Percentiles rank a stretch among this genome's conserved stretches.
These are phyloP conservation scores for Clonostachys sp. DNA, from an alignment of 2,329 filamentous ascomycete species.

Conservation along the genomic window DNA sequence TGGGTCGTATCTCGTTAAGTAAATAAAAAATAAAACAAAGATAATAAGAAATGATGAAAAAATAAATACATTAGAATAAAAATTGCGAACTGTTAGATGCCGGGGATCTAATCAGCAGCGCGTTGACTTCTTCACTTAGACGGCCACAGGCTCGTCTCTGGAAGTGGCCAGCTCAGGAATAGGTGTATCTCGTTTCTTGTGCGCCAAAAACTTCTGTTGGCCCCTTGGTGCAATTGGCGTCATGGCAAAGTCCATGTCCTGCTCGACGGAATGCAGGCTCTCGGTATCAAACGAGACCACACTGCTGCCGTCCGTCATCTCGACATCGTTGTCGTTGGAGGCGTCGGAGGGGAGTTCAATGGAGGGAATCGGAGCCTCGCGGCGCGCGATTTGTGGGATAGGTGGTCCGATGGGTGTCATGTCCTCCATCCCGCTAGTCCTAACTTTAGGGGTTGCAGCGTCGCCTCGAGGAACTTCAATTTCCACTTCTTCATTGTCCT, in stretches of 20 bases:
- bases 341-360: slow-evolving; percentile 27
- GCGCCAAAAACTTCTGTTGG: neutral
- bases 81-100: neutral
- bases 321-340: slow-evolving; percentile 28
- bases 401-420: slow-evolving; percentile 8
- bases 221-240: slow-evolving; percentile 27
- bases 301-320: slow-evolving; percentile 44
- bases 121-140: neutral
- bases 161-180: slow-evolving; percentile 11
- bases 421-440: slow-evolving; percentile 6
- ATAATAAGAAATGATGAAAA: neutral
- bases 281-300: slow-evolving; percentile 22
- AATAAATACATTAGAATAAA: neutral
- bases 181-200: slow-evolving; percentile 10
- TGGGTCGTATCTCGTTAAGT: neutral
- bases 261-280: slow-evolving; percentile 17
- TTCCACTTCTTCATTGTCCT: slow-evolving; percentile 39
- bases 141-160: slow-evolving; percentile 3
- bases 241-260: slow-evolving; percentile 25
- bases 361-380: slow-evolving; percentile 32
- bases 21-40: neutral
- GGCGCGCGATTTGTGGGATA: slow-evolving; percentile 6
- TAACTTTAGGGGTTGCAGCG: slow-evolving; percentile 7
- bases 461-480: slow-evolving; percentile 29
- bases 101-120: neutral